Conservation (phyloP, 1,284 basidiomycete genomes). For the Cerrena zonata region DNA sequence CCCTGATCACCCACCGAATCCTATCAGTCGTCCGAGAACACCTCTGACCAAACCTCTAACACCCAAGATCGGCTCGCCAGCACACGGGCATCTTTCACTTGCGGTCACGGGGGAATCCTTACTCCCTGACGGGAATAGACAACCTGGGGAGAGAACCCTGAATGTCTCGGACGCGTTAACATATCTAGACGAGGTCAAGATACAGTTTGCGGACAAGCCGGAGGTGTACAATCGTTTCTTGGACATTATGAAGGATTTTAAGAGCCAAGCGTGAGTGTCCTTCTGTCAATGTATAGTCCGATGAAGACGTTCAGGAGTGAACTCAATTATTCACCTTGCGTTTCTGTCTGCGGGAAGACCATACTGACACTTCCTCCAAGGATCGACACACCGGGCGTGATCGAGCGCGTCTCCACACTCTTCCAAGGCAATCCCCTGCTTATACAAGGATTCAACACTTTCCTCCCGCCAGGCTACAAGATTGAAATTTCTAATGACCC, state of each 20-base stretch:
- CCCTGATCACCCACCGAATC: background rate
- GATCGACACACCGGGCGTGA: slow-evolving; percentile 98
- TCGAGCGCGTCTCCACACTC: slow-evolving; percentile 90
- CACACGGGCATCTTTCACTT: background rate
- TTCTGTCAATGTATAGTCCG: background rate
- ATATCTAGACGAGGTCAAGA: slow-evolving; percentile 95
- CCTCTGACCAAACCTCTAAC: background rate
- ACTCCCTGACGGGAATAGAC: background rate
- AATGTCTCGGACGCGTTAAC: slow-evolving; percentile 91
- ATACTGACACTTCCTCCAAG: slow-evolving; percentile 36
- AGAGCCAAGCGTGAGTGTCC: slow-evolving; percentile 80
- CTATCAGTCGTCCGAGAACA: background rate
- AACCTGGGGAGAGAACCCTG: slow-evolving; percentile 38
- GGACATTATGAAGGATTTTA: slow-evolving; percentile 99
- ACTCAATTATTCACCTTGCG: slow-evolving; percentile 1
- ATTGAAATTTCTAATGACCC: slow-evolving; percentile 84
- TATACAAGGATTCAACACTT: slow-evolving; percentile 99
- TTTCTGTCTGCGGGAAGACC: background rate
- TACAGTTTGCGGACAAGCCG: slow-evolving; percentile 85
- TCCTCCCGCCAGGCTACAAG: slow-evolving; percentile 92
- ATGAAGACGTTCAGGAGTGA: background rate
- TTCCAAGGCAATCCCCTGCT: slow-evolving; percentile 91
- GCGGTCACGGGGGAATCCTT: background rate
- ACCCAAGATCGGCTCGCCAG: background rate
- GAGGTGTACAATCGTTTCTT: slow-evolving; percentile 97